Evolutionary conservation across 1,284 basidiomycete species (phyloP), one percentile per base, ranked within the genome.

Genomic region (Tilletia indica): DNA sequence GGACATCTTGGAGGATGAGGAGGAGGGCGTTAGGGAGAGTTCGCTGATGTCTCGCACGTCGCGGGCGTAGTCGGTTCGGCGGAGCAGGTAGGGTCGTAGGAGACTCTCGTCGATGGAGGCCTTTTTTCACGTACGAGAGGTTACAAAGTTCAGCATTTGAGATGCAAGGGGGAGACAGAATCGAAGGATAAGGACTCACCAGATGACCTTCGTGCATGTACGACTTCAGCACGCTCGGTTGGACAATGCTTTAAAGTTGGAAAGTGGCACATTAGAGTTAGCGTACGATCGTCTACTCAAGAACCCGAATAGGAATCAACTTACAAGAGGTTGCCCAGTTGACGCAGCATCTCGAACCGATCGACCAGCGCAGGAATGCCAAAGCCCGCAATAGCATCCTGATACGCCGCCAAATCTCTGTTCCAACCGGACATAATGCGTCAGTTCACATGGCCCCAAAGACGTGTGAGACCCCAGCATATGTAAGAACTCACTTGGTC

Each of bases 291-390:
- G 3, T 1, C 1, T 45, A 45, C 6, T 9, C 6, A 14, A 58
- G 21, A 34, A 12, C 56, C 8, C 6, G 1, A 19, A 39, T 5
- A n/a, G 34, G 38, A 34, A 38, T 91, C 91, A 63, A 97, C 92
- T 77, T 97, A 91, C 88, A 98, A 99, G 72, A 96, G 89, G 83
- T 98, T 97, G 79, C 97, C 97, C 0, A 99, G 90, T 85, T 99
- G 95, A 63, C 96, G 91, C 76, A 99, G 91, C 88, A 99, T 98
- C 83, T 99, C 97, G 86, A 97, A 99, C 21, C 97, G 93, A 84
- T 98, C 96, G 74, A 91, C 90, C 3, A 99, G 87, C 1, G 92
- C 88, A 0, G 92, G 88, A 56, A 97, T 91, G 42, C 88, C 88
- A 85, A 96, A 98, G 14, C 89, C 89, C 72, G 88, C 87, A 75